phyloP scores from a whole-genome alignment of 345 rosid genomes.

The Citrus sp. region DNA sequence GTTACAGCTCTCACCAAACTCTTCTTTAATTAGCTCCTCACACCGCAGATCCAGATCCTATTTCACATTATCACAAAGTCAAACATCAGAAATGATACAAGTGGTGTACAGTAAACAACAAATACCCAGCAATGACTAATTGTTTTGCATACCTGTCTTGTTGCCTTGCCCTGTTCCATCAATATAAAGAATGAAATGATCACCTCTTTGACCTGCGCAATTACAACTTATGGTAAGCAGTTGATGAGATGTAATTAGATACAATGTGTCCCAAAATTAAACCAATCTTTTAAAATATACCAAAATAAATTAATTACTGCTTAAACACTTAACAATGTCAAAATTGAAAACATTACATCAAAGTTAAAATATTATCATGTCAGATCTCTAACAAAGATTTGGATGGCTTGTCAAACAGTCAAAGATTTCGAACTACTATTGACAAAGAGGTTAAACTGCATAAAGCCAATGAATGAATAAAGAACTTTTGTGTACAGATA shows the following conservation, averaged over 20 bases:
- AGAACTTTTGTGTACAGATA: not conserved
- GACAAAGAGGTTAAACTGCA: not conserved
- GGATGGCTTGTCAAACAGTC: not conserved
- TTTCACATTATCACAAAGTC: conserved; percentile 23
- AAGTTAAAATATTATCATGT: not conserved
- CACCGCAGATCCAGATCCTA: conserved; percentile 83
- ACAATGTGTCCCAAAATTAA: not conserved
- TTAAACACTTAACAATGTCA: not conserved
- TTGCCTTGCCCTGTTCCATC: conserved; percentile 98
- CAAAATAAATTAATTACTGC: not conserved
- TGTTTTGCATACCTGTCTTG: conserved; percentile 52
- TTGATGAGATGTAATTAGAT: not conserved
- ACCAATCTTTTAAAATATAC: not conserved
- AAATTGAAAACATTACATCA: not conserved
- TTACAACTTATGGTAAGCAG: not conserved
- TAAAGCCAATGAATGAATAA: not conserved
- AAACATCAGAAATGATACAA: not conserved
- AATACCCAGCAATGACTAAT: not conserved
- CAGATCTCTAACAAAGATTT: not conserved
- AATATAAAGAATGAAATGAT: conserved; percentile 81
- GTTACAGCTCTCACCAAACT: conserved; percentile 77
- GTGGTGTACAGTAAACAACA: not conserved
- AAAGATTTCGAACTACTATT: not conserved
- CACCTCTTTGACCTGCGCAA: conserved; percentile 87
- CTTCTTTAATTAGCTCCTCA: conserved; percentile 80